phyloP scores from a whole-genome alignment of 352 stramenopile genomes.

The Globisporangium heterothallicum region DNA sequence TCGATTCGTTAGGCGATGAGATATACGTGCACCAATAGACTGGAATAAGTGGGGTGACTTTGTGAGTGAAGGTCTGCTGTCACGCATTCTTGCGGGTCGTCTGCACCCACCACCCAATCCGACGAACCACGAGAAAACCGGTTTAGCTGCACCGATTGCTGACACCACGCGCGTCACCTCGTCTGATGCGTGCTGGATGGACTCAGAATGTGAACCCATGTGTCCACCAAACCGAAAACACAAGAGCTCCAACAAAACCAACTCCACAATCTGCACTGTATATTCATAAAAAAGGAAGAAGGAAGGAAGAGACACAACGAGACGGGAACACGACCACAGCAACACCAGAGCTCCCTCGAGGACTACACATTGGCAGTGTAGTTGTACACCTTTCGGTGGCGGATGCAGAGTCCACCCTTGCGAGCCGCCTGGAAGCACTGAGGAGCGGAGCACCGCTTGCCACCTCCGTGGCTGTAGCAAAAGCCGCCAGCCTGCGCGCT shows the following conservation, averaged over 20 bases:
- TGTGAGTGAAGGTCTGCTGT: background rate
- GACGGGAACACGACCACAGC: no score
- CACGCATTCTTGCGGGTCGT: background rate
- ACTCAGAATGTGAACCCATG: background rate
- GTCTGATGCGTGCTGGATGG: no score
- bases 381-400: slow-evolving; percentile 44
- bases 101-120: background rate
- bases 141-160: background rate
- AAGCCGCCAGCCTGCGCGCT: slow-evolving; percentile 71
- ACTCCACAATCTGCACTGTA: background rate
- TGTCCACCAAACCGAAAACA: background rate
- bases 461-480: slow-evolving; percentile 76
- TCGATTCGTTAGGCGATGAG: no score
- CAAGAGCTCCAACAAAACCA: background rate
- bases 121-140: background rate
- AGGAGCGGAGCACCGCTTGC: slow-evolving; percentile 62
- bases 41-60: no score
- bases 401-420: slow-evolving; percentile 76
- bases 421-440: slow-evolving; percentile 75
- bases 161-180: background rate
- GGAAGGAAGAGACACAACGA: background rate
- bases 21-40: no score
- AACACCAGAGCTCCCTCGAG: no score
- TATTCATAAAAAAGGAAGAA: background rate
- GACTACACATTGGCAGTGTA: background rate